Evolutionary conservation across 2,329 filamentous ascomycete species (phyloP), one percentile per base, ranked within the genome.

Genomic region (Aspergillus sp.): DNA sequence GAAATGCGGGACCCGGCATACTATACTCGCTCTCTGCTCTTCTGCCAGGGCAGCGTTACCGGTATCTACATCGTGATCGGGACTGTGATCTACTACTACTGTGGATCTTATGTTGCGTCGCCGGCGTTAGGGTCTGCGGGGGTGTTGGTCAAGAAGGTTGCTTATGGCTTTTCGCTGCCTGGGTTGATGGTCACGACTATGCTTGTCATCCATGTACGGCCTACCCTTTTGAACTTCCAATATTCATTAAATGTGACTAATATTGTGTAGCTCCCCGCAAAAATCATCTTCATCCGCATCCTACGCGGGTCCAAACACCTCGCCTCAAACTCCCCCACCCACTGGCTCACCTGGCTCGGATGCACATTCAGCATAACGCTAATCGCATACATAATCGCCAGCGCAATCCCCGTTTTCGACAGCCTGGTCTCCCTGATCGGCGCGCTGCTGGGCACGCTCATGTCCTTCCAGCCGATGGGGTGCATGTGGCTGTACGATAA

Each of bases 121-220:
- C 80, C 79, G 0, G 78, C 78, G 1, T 71, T 82, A 5, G 80
- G 78, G 2, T 79, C 77, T 31, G 79, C 78, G 1, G 79, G 79
- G 0, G 7, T 35, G 0, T 47, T 62, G 0, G 68, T 80, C 50
- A 81, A 81, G 70, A 80, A 76, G 60, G 66, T 80, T 15, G 71
- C 70, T 49, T 82, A 81, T 55, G 79, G 78, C 8, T 62, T 75
- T 50, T 72, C 68, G 2, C 55, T 75, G n/a, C 69, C 68, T 2
- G 71, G 71, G 0, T 55, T 77, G 52, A 55, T 73, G 31, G 68
- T 71, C 50, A 66, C 64, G 3, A 69, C 64, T 1, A 58, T 67
- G n/a, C 51, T 62, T 7, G 21, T 41, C 21, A 41, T 48, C 17
- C 69, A 71, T 48, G 68, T 70, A 58, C 48, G 21, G 21, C 21